Evolutionary conservation across 2,329 filamentous ascomycete species (phyloP), one percentile per base, ranked within the genome.

Genomic region (Nothomitra cinnamomea): DNA sequence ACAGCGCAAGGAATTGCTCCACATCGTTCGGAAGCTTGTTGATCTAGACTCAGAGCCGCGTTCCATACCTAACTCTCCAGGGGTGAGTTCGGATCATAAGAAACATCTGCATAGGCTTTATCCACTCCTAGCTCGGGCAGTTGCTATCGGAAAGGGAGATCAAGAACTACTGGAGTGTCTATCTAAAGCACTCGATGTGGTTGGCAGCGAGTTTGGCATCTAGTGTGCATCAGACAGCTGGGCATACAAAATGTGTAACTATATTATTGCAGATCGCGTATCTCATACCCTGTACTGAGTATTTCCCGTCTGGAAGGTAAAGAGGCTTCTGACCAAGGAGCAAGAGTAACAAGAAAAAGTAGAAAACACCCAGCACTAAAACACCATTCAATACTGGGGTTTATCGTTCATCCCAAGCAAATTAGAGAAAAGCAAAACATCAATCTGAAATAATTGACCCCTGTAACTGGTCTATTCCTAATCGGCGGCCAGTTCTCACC

Each of bases 21-120:
- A 85, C 61, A 74, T 89, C 22, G 70, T 96, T 17, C 68, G 71
- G 50, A 72, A 78, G 47, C 70, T 95, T 35, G 77, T 85, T 1
- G 72, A 73, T 17, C 69, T 96, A 56, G 72, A 75, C 53, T 85
- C 83, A 53, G 83, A 88, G 58, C 77, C 80, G 0, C 75, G 76
- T 2, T 83, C 85, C 0, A 84, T 92, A 24, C 79, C 83, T 1
- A 67, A 72, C 22, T 62, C 63, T 13, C 54, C 54, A 22, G 41
- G 58, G 7, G 71, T 74, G n/a, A 71, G 74, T 47, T 77, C 75
- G 56, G 73, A 77, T 56, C 71, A 69, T 13, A 80, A 80, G 62
- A 87, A 84, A 63, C 89, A 96, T 67, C 69, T 96, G 32, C 73
- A 86, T 58, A 76, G 83, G 62, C 67, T 98, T 57, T 95, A 94